Evolutionary conservation across 768 basidiomycete species (phyloP).

Genomic region (Lactarius trivialis): DNA sequence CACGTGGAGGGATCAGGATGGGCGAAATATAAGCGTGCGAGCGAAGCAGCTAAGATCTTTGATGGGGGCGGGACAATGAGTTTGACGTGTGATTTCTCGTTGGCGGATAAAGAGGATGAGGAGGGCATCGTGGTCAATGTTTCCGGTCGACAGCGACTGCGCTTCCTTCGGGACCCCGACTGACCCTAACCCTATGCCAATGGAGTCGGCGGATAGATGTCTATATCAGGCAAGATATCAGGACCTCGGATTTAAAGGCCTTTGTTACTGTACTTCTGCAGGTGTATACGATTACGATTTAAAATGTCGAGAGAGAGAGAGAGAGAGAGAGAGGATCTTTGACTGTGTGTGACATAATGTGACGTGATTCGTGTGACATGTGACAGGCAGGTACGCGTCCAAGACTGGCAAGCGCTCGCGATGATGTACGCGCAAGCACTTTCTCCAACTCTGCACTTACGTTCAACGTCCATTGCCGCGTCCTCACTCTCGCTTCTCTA

Average conservation of each 20-base stretch:
- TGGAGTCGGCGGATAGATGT: too few relatives aligned
- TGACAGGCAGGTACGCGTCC: slow-evolving; percentile 11
- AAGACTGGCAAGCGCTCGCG: background rate
- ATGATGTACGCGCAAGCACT: slow-evolving; percentile 11
- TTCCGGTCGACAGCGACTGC: background rate
- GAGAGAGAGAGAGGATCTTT: too few relatives aligned
- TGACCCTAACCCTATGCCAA: background rate
- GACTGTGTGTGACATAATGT: background rate
- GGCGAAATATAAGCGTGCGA: slow-evolving; percentile 88
- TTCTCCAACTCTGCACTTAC: background rate
- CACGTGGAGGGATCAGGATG: slow-evolving; percentile 69
- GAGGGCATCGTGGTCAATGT: slow-evolving; percentile 50
- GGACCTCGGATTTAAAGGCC: too few relatives aligned
- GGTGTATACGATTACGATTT: too few relatives aligned
- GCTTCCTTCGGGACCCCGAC: background rate
- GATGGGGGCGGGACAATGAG: slow-evolving; percentile 44
- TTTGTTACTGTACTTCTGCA: too few relatives aligned
- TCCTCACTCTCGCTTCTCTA: background rate
- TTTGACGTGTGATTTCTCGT: slow-evolving; percentile 77
- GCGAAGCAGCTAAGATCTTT: slow-evolving; percentile 76
- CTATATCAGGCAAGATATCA: too few relatives aligned
- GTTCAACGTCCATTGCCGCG: slow-evolving; percentile 9
- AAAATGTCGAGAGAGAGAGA: too few relatives aligned
- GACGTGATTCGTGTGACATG: slow-evolving; percentile 2
- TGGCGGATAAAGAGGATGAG: slow-evolving; percentile 58